Base-by-base conservation (phyloP, 73 alveolate species). In the Stentor coeruleus region DNA sequence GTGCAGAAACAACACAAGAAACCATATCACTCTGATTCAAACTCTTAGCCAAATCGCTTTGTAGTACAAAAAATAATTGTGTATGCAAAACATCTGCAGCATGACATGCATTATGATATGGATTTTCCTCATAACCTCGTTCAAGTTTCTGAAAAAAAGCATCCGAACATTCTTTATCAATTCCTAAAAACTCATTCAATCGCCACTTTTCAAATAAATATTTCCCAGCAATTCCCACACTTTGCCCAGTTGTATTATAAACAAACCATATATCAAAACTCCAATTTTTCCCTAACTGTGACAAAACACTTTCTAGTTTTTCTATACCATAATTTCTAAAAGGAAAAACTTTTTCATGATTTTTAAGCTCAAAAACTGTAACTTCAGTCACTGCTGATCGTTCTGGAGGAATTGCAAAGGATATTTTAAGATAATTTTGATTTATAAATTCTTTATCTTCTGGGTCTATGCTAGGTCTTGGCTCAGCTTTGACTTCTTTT, bases 21-120 rank as follows among this genome's bases (percentile, higher is more conserved):
- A 88, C 82, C 66, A 88, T 49, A 80, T 88, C 94, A 31, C 66
- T 82, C n/a, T n/a, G n/a, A n/a, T n/a, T n/a, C n/a, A n/a, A n/a
- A n/a, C n/a, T n/a, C n/a, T n/a, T n/a, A n/a, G n/a, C n/a, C n/a
- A n/a, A n/a, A n/a, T n/a, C n/a, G n/a, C n/a, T n/a, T n/a, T n/a
- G n/a, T n/a, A n/a, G n/a, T n/a, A n/a, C n/a, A n/a, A n/a, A n/a
- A n/a, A n/a, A n/a, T 79, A 85, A 89, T 87, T 85, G 80, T n/a
- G 88, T 91, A 49, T 88, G 89, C 6, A 88, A 36, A 14, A 91
- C 77, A 58, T 88, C 94, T 2, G 85, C 82, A 0, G 86, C 82
- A 57, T 89, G 91, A 2, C 39, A 40, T 39, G 58, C 55, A 60
- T 85, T 85, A 73, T 89, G 95, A 81, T 79, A 85, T 0, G 91